Evolutionary conservation across 441 rosid species (phyloP), one percentile per base, ranked within the genome.

Genomic region (Pelargonium cotyledonis): DNA sequence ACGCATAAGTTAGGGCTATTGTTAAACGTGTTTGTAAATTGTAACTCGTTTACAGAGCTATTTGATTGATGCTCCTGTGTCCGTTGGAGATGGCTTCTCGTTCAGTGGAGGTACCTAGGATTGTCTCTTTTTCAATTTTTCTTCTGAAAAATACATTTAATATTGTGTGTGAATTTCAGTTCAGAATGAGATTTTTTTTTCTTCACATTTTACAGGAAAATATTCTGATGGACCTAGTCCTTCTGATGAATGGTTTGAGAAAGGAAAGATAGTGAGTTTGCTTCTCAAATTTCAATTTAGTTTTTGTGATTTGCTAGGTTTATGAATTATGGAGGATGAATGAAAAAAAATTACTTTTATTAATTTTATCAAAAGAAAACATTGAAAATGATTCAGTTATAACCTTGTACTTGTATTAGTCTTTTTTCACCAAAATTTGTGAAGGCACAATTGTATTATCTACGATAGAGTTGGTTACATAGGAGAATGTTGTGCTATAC

Each of bases 11-110:
- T 55, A 15, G 61, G 23, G 16, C 1, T 5, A 15, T 44, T 4
- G 9, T 16, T 8, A 8, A 16, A 5, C 8, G 23, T 16, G 43
- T 67, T 26, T 47, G 4, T 21, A 1, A n/a, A 1, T 26, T 47
- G 4, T 21, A 1, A n/a, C 5, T 65, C 10, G 49, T 19, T 66
- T 46, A 53, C 83, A 92, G 98, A 96, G 89, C 75, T 89, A 86
- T 80, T 86, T 87, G 71, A 85, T 90, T 40, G 95, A 92, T 80
- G 97, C 97, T 69, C 91, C 92, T 29, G 87, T 80, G 70, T 88
- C 92, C 21, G 88, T 82, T 38, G 96, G 98, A 73, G 97, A 93
- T 80, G 98, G 98, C 46, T 93, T 90, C 80, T 90, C 98, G 57
- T 93, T 90, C 76, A 80, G 85, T 74, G 98, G 98, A 81, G 98